Evolutionary conservation across 441 rosid genomes (phyloP), one percentile per base, ranked within the genome.

Genomic region (Corymbia calophylla): DNA sequence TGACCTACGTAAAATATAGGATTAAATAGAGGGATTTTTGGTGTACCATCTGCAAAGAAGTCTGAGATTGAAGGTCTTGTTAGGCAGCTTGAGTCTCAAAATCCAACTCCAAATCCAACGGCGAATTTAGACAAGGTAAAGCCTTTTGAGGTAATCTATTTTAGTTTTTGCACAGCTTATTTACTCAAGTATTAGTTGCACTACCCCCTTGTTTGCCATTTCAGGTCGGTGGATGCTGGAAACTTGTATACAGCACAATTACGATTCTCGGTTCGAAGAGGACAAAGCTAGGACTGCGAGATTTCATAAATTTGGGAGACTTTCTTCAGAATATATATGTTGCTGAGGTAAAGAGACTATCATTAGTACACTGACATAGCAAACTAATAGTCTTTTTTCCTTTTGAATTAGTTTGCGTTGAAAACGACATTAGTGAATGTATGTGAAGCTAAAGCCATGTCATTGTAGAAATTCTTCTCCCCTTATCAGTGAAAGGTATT

Each of bases 261-360:
- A 95, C 97, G 25, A 94, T 97, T 7, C 88, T 97, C 91, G 98
- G 99, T 7, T 92, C 97, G 4, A 96, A 95, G 88, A 91, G 98
- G 91, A 97, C 98, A 39, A 98, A 97, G 91, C 92, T 97, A 53
- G 99, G 99, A 87, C 92, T 98, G 91, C 94, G 99, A 89, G 96
- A 94, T 92, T 96, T 98, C 91, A 96, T 98, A 91, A 92, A 92
- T 56, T 92, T 96, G 88, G 99, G 97, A 12, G 98, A 96, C 39
- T 92, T 96, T 91, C 93, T 93, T 56, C 99, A 97, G 93, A 92
- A 66, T 49, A 94, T 98, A 89, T 97, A 95, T 91, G 93, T 95
- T 92, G 91, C 92, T 86, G 91, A 96, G 98, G 98, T 97, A 93
- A 35, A 29, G 73, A 47, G 70, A 86, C 85, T 35, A 62, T 70